phyloP scores from a whole-genome alignment of 305 asterid genomes.

The Fraxinus nigra region DNA sequence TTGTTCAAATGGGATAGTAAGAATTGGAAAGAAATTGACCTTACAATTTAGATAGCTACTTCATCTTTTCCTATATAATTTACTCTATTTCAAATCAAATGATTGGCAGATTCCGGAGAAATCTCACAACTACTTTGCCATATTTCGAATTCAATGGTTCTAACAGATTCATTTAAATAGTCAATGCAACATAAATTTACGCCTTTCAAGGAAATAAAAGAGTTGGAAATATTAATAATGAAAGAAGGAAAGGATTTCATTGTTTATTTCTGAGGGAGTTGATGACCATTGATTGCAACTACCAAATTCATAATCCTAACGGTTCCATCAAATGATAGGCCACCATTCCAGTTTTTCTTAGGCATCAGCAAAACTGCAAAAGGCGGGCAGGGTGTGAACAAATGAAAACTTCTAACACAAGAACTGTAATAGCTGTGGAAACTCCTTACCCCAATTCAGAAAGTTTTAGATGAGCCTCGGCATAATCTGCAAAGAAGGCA shows the following conservation, averaged over 20 bases:
- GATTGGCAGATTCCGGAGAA: neutral
- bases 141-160: neutral
- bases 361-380: conserved; percentile 49
- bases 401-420: neutral
- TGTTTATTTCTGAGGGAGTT: neutral
- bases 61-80: no score
- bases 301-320: conserved; percentile 25
- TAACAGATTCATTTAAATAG: no score
- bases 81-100: neutral
- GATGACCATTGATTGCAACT: neutral
- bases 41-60: no score
- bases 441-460: conserved; percentile 60
- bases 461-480: conserved; percentile 74
- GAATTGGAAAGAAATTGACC: neutral
- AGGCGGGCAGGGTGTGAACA: neutral
- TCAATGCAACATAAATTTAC: neutral
- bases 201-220: neutral
- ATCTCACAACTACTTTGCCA: neutral
- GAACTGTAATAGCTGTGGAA: neutral
- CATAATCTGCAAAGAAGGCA: conserved; percentile 80
- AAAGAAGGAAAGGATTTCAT: neutral
- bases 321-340: conserved; percentile 21
- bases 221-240: neutral
- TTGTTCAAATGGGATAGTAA: neutral
- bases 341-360: conserved; percentile 30